Conservation (phyloP, 2,329 filamentous ascomycete genomes). For the Sporothrix pallida region DNA sequence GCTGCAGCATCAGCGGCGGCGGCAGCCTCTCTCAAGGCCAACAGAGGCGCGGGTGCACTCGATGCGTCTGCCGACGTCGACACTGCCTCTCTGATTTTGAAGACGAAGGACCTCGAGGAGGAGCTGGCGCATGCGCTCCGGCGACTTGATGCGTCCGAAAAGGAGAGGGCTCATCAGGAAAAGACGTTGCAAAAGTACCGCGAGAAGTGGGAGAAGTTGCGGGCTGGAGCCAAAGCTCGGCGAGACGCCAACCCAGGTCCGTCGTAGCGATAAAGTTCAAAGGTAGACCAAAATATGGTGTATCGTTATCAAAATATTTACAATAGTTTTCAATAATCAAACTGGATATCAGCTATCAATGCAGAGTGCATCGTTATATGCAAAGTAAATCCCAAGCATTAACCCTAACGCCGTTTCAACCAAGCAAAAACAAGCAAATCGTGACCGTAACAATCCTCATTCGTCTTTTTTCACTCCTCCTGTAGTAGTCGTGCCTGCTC, state of each 20-base stretch:
- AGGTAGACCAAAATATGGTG: neutral
- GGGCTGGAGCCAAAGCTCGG: conserved; percentile 65
- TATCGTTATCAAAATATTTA: too few species aligned
- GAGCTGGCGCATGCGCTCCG: conserved; percentile 62
- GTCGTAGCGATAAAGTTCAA: conserved; percentile 41
- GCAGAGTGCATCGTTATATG: neutral
- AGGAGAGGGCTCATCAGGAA: conserved; percentile 61
- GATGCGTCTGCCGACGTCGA: conserved; percentile 37
- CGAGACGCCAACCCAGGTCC: conserved; percentile 50
- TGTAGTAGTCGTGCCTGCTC: conserved; percentile 60
- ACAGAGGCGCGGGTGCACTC: conserved; percentile 24
- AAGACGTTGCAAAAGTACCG: conserved; percentile 64
- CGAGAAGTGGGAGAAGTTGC: conserved; percentile 66
- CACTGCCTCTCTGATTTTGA: conserved; percentile 55
- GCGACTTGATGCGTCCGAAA: conserved; percentile 71
- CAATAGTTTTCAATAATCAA: neutral
- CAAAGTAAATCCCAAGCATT: neutral
- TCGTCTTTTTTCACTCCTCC: too few species aligned
- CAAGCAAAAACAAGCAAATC: neutral
- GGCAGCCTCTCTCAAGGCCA: conserved; percentile 27
- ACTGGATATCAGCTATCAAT: neutral
- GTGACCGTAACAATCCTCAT: neutral
- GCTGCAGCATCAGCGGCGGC: conserved; percentile 15
- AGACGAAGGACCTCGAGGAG: conserved; percentile 64
- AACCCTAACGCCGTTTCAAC: neutral